Percentiles rank a stretch among this genome's conserved stretches.
Evolutionary conservation across 169 alveolate genomes (phyloP).

Genomic region (Plasmodium gallinaceum): DNA sequence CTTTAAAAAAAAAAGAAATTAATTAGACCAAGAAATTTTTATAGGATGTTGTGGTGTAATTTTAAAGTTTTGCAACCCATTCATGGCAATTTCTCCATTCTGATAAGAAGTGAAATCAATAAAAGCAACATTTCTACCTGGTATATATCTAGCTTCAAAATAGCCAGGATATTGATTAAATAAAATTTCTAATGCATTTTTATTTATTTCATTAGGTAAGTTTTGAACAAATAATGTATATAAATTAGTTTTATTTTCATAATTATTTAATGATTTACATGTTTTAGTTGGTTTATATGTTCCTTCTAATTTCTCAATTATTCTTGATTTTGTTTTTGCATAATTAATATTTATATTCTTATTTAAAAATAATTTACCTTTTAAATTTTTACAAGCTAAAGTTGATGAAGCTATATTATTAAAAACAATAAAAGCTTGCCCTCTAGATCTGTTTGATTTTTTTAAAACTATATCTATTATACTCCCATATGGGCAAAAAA

Average conservation of each 20-base stretch:
- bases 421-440: constrained; percentile 90
- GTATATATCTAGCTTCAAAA: constrained; percentile 85
- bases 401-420: constrained; percentile 87
- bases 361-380: constrained; percentile 84
- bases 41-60: constrained; percentile 86
- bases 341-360: constrained; percentile 85
- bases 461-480: constrained; percentile 84
- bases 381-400: constrained; percentile 86
- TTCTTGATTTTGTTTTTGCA: constrained; percentile 85
- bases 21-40: constrained; percentile 79
- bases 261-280: constrained; percentile 20
- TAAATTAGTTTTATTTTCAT: constrained; percentile 35
- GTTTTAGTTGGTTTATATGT: constrained; percentile 79
- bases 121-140: constrained; percentile 89
- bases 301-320: constrained; percentile 80
- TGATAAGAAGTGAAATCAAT: constrained; percentile 84
- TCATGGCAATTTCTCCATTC: constrained; percentile 89
- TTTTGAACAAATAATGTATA: constrained; percentile 89
- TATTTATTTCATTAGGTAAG: constrained; percentile 86
- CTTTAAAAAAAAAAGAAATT: too few relatives aligned
- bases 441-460: constrained; percentile 83
- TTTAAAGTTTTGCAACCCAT: constrained; percentile 89
- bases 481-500: constrained; percentile 87
- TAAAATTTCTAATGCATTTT: constrained; percentile 84
- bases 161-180: constrained; percentile 90